These are phyloP conservation scores for Aspergillus wentii DNA, from an alignment of 495 filamentous ascomycete species.

Conservation along the genomic window DNA sequence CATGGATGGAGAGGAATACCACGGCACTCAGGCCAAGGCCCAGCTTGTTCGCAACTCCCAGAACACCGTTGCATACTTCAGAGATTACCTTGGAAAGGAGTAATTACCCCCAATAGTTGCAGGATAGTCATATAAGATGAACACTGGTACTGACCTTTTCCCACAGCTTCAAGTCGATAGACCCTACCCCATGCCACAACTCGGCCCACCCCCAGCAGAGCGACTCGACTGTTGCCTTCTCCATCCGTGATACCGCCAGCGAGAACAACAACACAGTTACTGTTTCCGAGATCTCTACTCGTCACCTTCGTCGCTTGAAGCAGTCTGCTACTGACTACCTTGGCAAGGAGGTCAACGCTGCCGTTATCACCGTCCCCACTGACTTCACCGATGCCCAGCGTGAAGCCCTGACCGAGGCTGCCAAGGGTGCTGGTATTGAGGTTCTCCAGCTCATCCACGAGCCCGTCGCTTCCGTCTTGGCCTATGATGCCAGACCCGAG, in stretches of 20 bases:
- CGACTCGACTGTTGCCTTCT: slow-evolving; percentile 73
- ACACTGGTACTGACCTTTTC: slow-evolving; percentile 3
- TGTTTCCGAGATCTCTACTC: slow-evolving; percentile 79
- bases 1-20: slow-evolving; percentile 91
- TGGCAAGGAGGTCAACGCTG: slow-evolving; percentile 85
- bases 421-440: slow-evolving; percentile 78
- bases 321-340: slow-evolving; percentile 85
- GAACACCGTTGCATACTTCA: slow-evolving; percentile 94
- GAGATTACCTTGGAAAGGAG: slow-evolving; percentile 93
- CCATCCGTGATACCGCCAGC: slow-evolving; percentile 67
- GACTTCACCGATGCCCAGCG: slow-evolving; percentile 86
- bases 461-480: slow-evolving; percentile 85
- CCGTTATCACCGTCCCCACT: slow-evolving; percentile 90
- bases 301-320: slow-evolving; percentile 78
- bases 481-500: slow-evolving; percentile 85
- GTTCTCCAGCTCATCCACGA: slow-evolving; percentile 90
- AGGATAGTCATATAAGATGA: not conserved
- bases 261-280: slow-evolving; percentile 66
- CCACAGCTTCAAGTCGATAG: slow-evolving; percentile 82
- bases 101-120: slow-evolving; percentile 28
- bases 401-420: slow-evolving; percentile 68
- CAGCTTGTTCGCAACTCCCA: slow-evolving; percentile 85
- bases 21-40: slow-evolving; percentile 89
- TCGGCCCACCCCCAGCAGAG: slow-evolving; percentile 83
- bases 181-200: slow-evolving; percentile 89